These are phyloP conservation scores for Eruca vesicaria DNA, from an alignment of 441 rosid species.

Conservation along the genomic window DNA sequence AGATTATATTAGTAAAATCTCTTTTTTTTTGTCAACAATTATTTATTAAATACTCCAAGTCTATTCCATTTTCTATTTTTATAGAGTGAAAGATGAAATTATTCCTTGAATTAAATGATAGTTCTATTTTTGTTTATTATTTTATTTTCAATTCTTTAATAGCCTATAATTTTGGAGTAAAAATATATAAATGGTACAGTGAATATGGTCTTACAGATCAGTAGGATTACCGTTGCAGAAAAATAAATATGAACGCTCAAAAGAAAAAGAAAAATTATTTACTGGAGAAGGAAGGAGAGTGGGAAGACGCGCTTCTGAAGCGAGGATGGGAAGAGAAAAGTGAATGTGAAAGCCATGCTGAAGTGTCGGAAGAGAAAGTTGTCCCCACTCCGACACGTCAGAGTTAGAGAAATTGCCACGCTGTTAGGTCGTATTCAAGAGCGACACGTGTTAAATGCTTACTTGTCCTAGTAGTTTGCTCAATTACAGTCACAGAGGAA, in stretches of 20 bases:
- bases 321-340: conserved; percentile 5
- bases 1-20: not conserved
- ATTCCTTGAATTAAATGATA: too few relatives aligned
- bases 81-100: too few relatives aligned
- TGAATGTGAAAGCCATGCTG: conserved; percentile 19
- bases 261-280: not conserved
- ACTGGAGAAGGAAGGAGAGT: not conserved
- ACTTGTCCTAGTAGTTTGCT: conserved; percentile 28
- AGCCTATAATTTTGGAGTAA: too few relatives aligned
- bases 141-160: too few relatives aligned
- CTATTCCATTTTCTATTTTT: too few relatives aligned
- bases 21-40: too few relatives aligned
- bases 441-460: conserved; percentile 44
- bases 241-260: too few relatives aligned
- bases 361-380: conserved; percentile 35
- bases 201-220: too few relatives aligned
- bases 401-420: conserved; percentile 41
- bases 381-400: conserved; percentile 43
- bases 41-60: too few relatives aligned
- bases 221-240: too few relatives aligned
- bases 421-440: conserved; percentile 35
- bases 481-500: conserved; percentile 38
- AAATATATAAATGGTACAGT: too few relatives aligned
- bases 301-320: not conserved
- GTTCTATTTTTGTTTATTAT: too few relatives aligned